Evolutionary conservation across 2,329 filamentous ascomycete species (phyloP), one percentile per base, ranked within the genome.

Genomic region (Helotiales sp.): DNA sequence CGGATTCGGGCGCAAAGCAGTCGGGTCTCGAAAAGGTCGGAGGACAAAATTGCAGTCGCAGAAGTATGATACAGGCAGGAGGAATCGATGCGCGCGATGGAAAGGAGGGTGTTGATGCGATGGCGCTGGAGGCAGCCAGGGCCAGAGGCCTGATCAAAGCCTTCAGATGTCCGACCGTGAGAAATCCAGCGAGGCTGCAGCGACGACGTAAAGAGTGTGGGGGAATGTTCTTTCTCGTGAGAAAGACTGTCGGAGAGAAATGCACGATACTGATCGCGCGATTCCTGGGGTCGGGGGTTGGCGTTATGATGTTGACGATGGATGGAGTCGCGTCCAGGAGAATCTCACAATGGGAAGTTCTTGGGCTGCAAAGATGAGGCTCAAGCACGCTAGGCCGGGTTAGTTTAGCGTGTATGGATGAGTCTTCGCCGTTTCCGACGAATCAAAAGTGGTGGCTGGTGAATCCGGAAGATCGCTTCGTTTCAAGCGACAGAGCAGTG

Each of bases 231-330:
- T 76, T 75, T 67, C 73, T 71, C 69, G 66, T 40, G 65, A 74
- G 75, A 75, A 77, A 77, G 73, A 71, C 70, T 63, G 68, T 68
- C 69, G 40, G 61, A 67, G 66, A 70, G 74, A 75, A 76, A 77
- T 75, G 71, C 76, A 76, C 77, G 76, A 72, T 73, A 59, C 43
- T 64, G 40, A 63, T 71, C 72, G 75, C 73, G 77, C 75, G 70
- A 76, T 76, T 75, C 77, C 75, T 70, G 59, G 47, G 28, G 65
- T 55, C 63, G 28, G 45, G 52, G 59, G 30, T n/a, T 40, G 68
- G 59, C 43, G 58, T 49, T 10, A 17, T 63, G 64, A 60, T 63
- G 66, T 64, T 68, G 65, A 63, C 58, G 65, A 61, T 61, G 63
- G 30, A 65, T 40, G 54, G 52, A 57, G 47, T 63, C 63, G 66